Evolutionary conservation across 495 filamentous ascomycete species (phyloP), one percentile per base, ranked within the genome.

Genomic region (Penicillium canescens): DNA sequence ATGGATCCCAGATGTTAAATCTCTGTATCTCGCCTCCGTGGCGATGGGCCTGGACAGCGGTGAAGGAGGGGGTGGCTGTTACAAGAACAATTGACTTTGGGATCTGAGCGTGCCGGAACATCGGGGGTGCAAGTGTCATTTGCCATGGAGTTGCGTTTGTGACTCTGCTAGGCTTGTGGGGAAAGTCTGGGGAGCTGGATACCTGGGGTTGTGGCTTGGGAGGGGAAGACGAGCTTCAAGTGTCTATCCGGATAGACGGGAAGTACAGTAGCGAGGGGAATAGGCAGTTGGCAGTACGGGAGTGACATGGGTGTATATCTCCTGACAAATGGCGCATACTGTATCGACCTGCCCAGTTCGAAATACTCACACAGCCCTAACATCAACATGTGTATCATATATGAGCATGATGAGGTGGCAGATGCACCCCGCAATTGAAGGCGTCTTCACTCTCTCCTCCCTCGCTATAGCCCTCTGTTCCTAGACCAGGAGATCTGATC

Each of bases 351-450:
- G 28, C 28, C 28, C 28, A 5, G 28, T 31, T 31, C 6, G 28
- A 5, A 31, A 31, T 31, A 7, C 28, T 31, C 28, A 10, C 5
- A 31, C 28, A 31, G 28, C 28, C 28, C 5, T 31, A 31, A 31
- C 28, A 18, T 18, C 18, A 31, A 10, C 40, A 42, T 20, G 38
- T 41, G 35, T 42, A 51, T 31, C 8, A 31, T 7, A 43, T 31
- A 20, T 34, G 37, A 50, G 20, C 3, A 40, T 50, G 14, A 52
- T 55, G 57, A 63, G 55, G 51, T 59, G 59, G 62, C 52, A 59
- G 50, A 50, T 60, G 59, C 56, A 65, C 62, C 62, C 62, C 62
- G 62, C 62, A 63, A 60, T 57, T 43, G 39, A 36, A 44, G 41
- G 46, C 26, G 9, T 14, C 14, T 28, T 35, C 28, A 20, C 20